phyloP scores from a whole-genome alignment of 345 rosid species.

The Lumnitzera racemosa region DNA sequence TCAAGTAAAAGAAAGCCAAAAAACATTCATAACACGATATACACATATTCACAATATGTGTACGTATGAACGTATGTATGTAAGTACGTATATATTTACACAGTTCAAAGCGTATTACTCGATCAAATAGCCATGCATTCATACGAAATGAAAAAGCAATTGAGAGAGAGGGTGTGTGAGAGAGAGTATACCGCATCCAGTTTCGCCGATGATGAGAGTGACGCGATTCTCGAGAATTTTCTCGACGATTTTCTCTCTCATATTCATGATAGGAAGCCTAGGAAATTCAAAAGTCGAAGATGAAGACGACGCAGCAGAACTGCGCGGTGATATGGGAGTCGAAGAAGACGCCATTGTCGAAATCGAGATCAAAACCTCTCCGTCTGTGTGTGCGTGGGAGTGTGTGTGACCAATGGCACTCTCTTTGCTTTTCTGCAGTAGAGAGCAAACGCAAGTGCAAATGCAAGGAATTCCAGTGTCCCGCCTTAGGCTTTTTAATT shows the following conservation, averaged over 20 bases:
- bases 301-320: conserved; percentile 39
- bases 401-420: too few relatives aligned
- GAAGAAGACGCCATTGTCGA: conserved; percentile 36
- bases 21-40: too few relatives aligned
- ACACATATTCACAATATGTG: too few relatives aligned
- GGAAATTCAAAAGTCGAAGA: conserved; percentile 42
- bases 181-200: conserved; percentile 74
- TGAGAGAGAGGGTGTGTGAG: neutral
- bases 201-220: conserved; percentile 88
- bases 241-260: conserved; percentile 60
- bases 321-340: conserved; percentile 42
- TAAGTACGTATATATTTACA: neutral
- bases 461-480: too few relatives aligned
- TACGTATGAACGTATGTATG: neutral
- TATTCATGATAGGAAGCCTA: conserved; percentile 61
- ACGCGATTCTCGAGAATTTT: conserved; percentile 85
- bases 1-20: too few relatives aligned
- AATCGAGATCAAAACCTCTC: neutral
- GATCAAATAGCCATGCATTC: neutral
- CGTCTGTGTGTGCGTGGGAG: too few relatives aligned
- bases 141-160: neutral
- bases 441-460: too few relatives aligned
- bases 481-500: too few relatives aligned
- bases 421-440: too few relatives aligned
- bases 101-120: neutral